Conservation (phyloP, 2,329 filamentous ascomycete genomes). For the Venturia aucupariae region DNA sequence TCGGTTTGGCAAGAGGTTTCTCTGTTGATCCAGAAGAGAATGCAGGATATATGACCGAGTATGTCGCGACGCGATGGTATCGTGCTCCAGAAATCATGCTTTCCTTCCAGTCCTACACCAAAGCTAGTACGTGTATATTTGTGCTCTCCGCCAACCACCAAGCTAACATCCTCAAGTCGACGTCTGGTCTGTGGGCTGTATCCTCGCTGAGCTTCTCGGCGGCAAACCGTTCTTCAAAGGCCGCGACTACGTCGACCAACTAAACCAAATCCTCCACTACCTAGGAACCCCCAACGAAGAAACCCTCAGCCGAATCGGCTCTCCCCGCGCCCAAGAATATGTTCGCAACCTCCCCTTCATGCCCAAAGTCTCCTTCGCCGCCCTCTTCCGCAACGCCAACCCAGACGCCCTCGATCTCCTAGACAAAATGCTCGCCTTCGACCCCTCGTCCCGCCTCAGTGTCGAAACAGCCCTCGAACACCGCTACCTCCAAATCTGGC, state of each 20-base stretch:
- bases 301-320: conserved; percentile 87
- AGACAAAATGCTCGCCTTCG: conserved; percentile 95
- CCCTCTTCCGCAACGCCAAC: conserved; percentile 88
- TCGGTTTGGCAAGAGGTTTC: conserved; percentile 91
- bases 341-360: conserved; percentile 92
- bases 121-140: conserved; percentile 73
- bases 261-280: conserved; percentile 98
- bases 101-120: conserved; percentile 99
- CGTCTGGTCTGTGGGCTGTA: conserved; percentile 98
- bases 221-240: conserved; percentile 99
- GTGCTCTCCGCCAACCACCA: neutral
- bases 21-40: conserved; percentile 97
- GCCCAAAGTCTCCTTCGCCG: conserved; percentile 83
- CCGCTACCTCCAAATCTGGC: conserved; percentile 95
- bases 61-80: conserved; percentile 98
- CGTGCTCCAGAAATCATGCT: conserved; percentile 98
- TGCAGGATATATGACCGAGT: conserved; percentile 99
- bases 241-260: conserved; percentile 96
- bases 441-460: conserved; percentile 84
- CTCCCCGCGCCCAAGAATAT: conserved; percentile 92
- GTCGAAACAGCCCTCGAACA: conserved; percentile 95
- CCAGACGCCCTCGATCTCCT: conserved; percentile 91
- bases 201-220: conserved; percentile 89
- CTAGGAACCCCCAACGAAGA: conserved; percentile 95
- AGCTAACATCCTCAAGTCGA: conserved; percentile 56